These are phyloP conservation scores for Solanum bulbocastanum DNA, from an alignment of 257 asterid genomes.

Conservation along the genomic window DNA sequence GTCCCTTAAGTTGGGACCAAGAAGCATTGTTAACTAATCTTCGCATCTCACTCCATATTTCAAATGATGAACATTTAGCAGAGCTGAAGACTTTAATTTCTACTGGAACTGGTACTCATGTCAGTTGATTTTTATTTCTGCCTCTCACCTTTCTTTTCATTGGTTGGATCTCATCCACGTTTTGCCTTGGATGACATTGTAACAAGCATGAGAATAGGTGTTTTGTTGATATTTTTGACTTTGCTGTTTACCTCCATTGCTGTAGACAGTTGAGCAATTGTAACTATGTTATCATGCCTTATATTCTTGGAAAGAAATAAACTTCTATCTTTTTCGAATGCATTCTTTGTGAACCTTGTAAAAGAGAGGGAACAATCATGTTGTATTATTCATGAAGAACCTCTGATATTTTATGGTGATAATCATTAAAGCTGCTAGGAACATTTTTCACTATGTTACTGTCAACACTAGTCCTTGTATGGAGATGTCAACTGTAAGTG, in stretches of 20 bases:
- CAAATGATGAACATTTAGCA: slow-evolving; percentile 39
- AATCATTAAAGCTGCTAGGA: neutral
- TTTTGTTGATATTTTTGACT: neutral
- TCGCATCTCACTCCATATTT: slow-evolving; percentile 38
- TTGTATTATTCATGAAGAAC: neutral
- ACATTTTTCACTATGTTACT: neutral
- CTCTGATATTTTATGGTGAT: neutral
- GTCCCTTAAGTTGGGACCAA: slow-evolving; percentile 46
- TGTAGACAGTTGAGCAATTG: neutral
- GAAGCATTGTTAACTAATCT: slow-evolving; percentile 37
- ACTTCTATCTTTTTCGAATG: neutral
- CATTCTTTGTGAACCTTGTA: neutral
- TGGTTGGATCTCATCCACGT: slow-evolving; percentile 2
- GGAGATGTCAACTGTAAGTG: neutral
- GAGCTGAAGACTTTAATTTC: slow-evolving; percentile 36
- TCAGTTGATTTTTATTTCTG: neutral
- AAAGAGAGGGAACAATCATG: neutral
- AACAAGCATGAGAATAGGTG: slow-evolving; percentile 1
- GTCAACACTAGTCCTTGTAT: neutral
- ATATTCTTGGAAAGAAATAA: slow-evolving; percentile 3
- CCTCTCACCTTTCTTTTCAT: neutral
- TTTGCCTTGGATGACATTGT: slow-evolving; percentile 4
- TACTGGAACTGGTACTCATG: slow-evolving; percentile 4
- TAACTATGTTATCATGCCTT: slow-evolving; percentile 11
- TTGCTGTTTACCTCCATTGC: neutral